phyloP scores from a whole-genome alignment of 2,329 filamentous ascomycete genomes.

The Lomentospora prolificans region DNA sequence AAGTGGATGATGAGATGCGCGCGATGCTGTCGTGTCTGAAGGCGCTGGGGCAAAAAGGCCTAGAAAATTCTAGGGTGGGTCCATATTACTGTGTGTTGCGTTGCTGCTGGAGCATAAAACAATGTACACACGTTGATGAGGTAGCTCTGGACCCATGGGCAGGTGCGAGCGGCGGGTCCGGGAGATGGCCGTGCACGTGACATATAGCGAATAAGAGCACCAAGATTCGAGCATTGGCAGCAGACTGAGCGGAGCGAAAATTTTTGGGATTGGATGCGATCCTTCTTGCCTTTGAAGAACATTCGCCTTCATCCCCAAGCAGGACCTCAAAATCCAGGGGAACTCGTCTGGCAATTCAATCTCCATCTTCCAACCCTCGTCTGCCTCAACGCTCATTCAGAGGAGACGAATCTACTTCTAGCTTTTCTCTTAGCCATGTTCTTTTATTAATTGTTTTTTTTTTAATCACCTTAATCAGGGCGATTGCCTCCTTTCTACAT shows the following conservation, averaged over 20 bases:
- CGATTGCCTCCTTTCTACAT: slow-evolving; percentile 8
- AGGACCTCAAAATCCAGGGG: neutral
- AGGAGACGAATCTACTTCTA: neutral
- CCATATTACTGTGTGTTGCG: too few relatives aligned
- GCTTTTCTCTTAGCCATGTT: slow-evolving; percentile 7
- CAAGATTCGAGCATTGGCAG: neutral
- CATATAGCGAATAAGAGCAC: neutral
- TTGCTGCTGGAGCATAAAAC: too few relatives aligned
- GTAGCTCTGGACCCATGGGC: neutral
- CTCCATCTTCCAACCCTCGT: neutral
- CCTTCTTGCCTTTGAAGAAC: neutral
- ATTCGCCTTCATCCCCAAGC: neutral
- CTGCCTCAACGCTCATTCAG: slow-evolving; percentile 3
- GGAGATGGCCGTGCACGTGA: neutral
- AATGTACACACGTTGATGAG: too few relatives aligned
- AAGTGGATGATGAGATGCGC: neutral
- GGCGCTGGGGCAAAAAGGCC: neutral
- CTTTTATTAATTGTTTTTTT: slow-evolving; percentile 11
- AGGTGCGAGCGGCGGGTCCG: neutral
- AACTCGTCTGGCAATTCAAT: neutral
- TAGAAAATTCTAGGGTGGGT: too few relatives aligned
- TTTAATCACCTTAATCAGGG: slow-evolving; percentile 13
- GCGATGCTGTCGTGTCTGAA: neutral
- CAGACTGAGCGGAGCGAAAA: neutral
- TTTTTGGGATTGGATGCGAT: neutral